phyloP scores from a whole-genome alignment of 2,329 filamentous ascomycete genomes.

The Setomelanomma holmii region DNA sequence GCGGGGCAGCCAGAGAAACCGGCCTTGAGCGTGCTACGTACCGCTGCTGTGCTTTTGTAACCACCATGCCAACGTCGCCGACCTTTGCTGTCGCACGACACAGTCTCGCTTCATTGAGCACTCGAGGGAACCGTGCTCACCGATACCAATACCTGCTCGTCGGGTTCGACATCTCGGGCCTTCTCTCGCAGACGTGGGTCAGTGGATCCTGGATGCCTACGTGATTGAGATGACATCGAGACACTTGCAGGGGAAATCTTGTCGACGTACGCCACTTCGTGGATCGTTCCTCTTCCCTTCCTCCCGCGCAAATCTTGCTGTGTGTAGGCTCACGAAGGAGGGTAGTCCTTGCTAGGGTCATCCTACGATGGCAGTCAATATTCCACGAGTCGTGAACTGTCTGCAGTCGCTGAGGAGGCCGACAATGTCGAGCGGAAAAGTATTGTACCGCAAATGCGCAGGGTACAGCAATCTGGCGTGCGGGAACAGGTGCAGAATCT shows the following conservation, averaged over 20 bases:
- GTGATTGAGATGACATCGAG: constrained; percentile 6
- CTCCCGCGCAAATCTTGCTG: constrained; percentile 31
- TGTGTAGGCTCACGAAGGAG: constrained; percentile 13
- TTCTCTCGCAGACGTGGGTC: constrained; percentile 2
- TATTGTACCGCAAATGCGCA: constrained; percentile 15
- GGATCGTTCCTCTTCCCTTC: constrained; percentile 20
- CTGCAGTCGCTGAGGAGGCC: background rate
- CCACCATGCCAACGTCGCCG: constrained; percentile 35
- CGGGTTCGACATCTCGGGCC: constrained; percentile 15
- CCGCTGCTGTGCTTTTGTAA: constrained; percentile 19
- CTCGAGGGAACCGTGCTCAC: constrained; percentile 13
- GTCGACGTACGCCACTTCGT: constrained; percentile 18
- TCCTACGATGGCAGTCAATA: constrained; percentile 13
- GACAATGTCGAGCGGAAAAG: constrained; percentile 10
- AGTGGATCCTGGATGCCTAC: constrained; percentile 11
- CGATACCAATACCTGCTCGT: constrained; percentile 38
- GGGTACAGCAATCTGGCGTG: constrained; percentile 18
- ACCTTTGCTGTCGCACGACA: constrained; percentile 30
- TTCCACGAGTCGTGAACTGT: constrained; percentile 17
- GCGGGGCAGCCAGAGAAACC: constrained; percentile 22
- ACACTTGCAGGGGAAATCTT: constrained; percentile 27
- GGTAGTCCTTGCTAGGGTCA: constrained; percentile 22
- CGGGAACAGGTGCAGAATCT: constrained; percentile 20
- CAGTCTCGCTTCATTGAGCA: constrained; percentile 7
- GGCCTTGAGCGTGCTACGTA: constrained; percentile 15